Conservation (phyloP, 306 rosid genomes). For the Albizia julibrissin region DNA sequence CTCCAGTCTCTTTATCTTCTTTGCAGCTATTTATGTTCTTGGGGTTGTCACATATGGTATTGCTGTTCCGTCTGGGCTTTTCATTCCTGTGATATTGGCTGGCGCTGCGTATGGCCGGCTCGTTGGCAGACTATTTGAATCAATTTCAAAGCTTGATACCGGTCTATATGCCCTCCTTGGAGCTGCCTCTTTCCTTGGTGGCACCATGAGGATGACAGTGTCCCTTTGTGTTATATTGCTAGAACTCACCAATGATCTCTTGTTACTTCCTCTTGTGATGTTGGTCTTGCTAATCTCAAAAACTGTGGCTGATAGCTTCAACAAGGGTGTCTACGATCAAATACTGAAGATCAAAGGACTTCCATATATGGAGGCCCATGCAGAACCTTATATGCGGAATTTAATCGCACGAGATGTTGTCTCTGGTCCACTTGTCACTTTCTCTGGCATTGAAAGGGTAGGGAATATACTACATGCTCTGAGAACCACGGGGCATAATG, state of each 20-base stretch:
- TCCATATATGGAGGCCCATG: conserved; percentile 86
- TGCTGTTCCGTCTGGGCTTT: conserved; percentile 92
- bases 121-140: conserved; percentile 63
- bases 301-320: conserved; percentile 80
- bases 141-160: conserved; percentile 55
- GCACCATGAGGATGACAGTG: conserved; percentile 99
- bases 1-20: conserved; percentile 66
- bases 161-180: conserved; percentile 90
- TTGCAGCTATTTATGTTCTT: conserved; percentile 59
- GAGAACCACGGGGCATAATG: conserved; percentile 71
- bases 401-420: conserved; percentile 77
- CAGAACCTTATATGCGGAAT: conserved; percentile 84
- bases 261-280: conserved; percentile 90
- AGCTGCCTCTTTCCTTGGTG: conserved; percentile 92
- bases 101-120: conserved; percentile 92
- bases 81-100: conserved; percentile 94
- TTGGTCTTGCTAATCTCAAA: conserved; percentile 74
- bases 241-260: conserved; percentile 90
- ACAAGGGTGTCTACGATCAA: conserved; percentile 87
- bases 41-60: conserved; percentile 90
- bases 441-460: conserved; percentile 76
- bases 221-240: conserved; percentile 87
- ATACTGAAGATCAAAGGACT: conserved; percentile 77
- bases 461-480: conserved; percentile 61
- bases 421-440: conserved; percentile 72